Evolutionary conservation across 345 rosid genomes (phyloP), one percentile per base, ranked within the genome.

Genomic region (Hypericum perforatum): DNA sequence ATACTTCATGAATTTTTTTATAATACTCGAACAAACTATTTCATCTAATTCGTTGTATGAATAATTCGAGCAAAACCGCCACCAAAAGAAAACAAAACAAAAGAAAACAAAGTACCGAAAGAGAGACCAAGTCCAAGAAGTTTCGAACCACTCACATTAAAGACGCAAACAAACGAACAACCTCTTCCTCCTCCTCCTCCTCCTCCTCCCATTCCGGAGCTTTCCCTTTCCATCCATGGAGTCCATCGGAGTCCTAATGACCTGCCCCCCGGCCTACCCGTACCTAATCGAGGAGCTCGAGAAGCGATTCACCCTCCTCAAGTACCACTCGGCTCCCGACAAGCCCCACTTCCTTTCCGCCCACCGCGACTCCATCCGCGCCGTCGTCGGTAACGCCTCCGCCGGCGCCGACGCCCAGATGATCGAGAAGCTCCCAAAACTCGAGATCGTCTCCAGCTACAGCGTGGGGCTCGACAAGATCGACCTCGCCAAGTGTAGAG

Each of bases 391-490:
- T 12, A 75, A 54, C 60, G 50, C 82, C 40, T 37, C 6, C 2
- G 63, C 58, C 22, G 95, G 98, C 13, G 89, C 84, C 2, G 92
- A 85, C 61, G 86, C 90, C 8, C 71, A 75, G 22, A 73, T 85
- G 62, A 85, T 87, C 56, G 77, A 68, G 8, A 65, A 74, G 11
- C 72, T 87, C 9, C 92, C 96, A 8, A 74, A 69, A 49, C 72
- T 91, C 39, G 95, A 87, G 79, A 85, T 87, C 7, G 81, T 82
- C 36, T 51, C 95, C 41, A 81, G 80, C 67, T 81, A 47, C 69
- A 87, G 95, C 43, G 96, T 85, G 3, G 95, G 98, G 5, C 61
- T 91, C 14, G 95, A 91, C 66, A 85, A 81, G 85, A 70, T 87
- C 44, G 96, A 91, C 65, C 57, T 87, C 76, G 73, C 43, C 11